Evolutionary conservation across 176 grass and related monocot species (phyloP).

Genomic region (Eragrostis nindensis): DNA sequence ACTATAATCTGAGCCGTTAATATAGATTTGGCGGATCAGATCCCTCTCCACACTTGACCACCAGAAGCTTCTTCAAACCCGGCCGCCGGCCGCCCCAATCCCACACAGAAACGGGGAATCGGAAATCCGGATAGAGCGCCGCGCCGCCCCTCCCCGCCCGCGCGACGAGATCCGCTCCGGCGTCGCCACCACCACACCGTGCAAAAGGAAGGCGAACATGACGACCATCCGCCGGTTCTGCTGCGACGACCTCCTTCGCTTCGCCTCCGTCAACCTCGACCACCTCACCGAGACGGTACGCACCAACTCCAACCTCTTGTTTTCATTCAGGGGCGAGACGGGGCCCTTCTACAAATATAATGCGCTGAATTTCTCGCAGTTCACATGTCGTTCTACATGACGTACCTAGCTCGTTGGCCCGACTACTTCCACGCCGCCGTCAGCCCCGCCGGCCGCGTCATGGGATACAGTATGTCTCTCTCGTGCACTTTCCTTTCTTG

Average conservation of each 20-base stretch:
- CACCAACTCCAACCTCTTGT: neutral
- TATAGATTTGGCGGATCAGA: neutral
- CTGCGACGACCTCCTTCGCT: conserved; percentile 96
- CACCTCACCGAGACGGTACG: conserved; percentile 92
- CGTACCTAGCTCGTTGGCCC: conserved; percentile 95
- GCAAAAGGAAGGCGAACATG: conserved; percentile 36
- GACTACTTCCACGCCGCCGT: conserved; percentile 93
- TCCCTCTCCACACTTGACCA: neutral
- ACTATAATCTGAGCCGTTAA: neutral
- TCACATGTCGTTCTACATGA: conserved; percentile 99
- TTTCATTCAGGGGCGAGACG: neutral
- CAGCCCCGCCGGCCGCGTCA: conserved; percentile 71
- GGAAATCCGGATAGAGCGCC: conserved; percentile 39
- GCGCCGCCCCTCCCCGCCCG: neutral
- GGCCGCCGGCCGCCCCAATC: neutral
- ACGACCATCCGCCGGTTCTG: conserved; percentile 95
- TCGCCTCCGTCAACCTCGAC: conserved; percentile 86
- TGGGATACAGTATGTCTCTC: conserved; percentile 93
- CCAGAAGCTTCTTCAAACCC: conserved; percentile 1
- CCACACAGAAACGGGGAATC: neutral
- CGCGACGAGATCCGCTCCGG: conserved; percentile 25
- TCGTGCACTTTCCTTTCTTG: neutral
- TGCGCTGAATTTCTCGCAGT: conserved; percentile 41
- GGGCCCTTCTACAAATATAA: neutral
- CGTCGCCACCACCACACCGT: neutral